These are phyloP conservation scores for Malassezia dermatis DNA, from an alignment of 1,284 basidiomycete genomes.

Conservation along the genomic window DNA sequence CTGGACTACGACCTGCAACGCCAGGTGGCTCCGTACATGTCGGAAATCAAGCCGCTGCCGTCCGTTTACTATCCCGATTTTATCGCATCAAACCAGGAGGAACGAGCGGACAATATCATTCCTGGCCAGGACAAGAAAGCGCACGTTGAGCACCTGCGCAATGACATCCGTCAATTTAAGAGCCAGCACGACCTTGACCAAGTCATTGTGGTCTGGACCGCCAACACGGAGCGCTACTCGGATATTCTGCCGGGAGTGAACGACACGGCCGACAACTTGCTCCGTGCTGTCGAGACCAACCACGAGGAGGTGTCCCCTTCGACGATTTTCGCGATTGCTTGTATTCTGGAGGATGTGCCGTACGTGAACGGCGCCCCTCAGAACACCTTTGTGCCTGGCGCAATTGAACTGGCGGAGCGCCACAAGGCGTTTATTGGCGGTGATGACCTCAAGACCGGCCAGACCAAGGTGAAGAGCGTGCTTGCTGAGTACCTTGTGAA, in stretches of 20 bases:
- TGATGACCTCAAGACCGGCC: conserved; percentile 77
- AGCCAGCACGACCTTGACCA: conserved; percentile 64
- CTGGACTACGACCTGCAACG: conserved; percentile 94
- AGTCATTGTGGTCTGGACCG: conserved; percentile 89
- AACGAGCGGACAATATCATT: conserved; percentile 84
- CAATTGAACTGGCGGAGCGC: conserved; percentile 81
- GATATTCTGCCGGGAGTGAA: conserved; percentile 89
- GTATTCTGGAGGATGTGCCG: conserved; percentile 86
- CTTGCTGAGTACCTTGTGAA: conserved; percentile 97
- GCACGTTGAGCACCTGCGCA: conserved; percentile 83
- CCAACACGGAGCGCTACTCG: conserved; percentile 96
- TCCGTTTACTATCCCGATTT: conserved; percentile 64
- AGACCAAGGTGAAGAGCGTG: conserved; percentile 62
- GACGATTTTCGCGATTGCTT: conserved; percentile 85
- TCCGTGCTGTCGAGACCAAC: conserved; percentile 68
- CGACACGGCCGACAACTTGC: conserved; percentile 81
- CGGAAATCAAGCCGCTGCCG: conserved; percentile 71
- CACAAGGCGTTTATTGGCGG: conserved; percentile 88
- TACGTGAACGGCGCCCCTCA: conserved; percentile 97
- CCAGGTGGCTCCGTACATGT: conserved; percentile 79
- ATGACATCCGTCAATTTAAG: conserved; percentile 91
- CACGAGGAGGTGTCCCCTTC: conserved; percentile 91
- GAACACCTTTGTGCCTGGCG: conserved; percentile 97
- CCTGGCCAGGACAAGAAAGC: conserved; percentile 73
- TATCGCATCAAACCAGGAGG: conserved; percentile 94